phyloP scores from a whole-genome alignment of 805 yeast species.

The Cyberlindnera bimundalis region DNA sequence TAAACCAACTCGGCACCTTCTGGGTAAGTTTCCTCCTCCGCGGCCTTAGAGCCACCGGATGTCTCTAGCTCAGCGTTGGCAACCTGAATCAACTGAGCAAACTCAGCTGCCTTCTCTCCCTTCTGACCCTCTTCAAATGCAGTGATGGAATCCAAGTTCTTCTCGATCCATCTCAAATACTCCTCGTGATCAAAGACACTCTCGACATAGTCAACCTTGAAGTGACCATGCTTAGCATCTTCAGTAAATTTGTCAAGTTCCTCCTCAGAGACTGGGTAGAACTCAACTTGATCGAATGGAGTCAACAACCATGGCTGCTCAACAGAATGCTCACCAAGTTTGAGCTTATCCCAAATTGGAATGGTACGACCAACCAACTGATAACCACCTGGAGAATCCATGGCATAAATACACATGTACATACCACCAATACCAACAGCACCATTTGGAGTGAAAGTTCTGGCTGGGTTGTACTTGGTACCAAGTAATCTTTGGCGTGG shows the following conservation, averaged over 20 bases:
- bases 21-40: constrained; percentile 54
- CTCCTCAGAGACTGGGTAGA: constrained; percentile 84
- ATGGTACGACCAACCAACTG: constrained; percentile 95
- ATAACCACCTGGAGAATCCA: constrained; percentile 96
- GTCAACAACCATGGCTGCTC: constrained; percentile 84
- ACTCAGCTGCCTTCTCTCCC: constrained; percentile 82
- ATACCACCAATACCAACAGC: constrained; percentile 98
- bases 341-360: constrained; percentile 95
- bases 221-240: constrained; percentile 78
- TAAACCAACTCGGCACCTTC: constrained; percentile 83
- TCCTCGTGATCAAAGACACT: constrained; percentile 78
- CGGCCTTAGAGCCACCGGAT: constrained; percentile 43
- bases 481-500: constrained; percentile 94
- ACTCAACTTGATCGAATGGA: constrained; percentile 93
- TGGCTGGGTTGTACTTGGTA: constrained; percentile 91
- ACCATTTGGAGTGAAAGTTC: constrained; percentile 95
- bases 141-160: constrained; percentile 67
- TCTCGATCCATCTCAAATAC: constrained; percentile 76
- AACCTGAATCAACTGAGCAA: constrained; percentile 76
- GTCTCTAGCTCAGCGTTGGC: constrained; percentile 71
- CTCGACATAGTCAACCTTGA: constrained; percentile 68
- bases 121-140: constrained; percentile 63
- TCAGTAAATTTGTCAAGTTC: constrained; percentile 71
- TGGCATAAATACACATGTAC: constrained; percentile 98
- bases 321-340: constrained; percentile 61